phyloP scores from a whole-genome alignment of 2,329 filamentous ascomycete species.

The Diaporthe sp. region DNA sequence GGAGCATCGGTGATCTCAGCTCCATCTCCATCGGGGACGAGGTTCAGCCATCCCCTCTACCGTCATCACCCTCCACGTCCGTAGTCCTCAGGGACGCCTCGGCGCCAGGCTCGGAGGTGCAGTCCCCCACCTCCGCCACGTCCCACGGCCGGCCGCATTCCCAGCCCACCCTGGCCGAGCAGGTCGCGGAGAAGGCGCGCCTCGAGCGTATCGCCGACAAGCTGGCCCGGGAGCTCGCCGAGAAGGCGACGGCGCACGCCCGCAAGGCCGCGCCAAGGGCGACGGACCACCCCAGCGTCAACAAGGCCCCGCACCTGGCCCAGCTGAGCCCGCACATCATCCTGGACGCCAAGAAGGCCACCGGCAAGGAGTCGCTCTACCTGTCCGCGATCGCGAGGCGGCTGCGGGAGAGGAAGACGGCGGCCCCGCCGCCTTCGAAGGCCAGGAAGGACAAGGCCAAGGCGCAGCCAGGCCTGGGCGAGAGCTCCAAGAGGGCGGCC shows the following conservation, averaged over 20 bases:
- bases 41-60: conserved; percentile 43
- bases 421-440: conserved; percentile 35
- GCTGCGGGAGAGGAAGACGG: conserved; percentile 51
- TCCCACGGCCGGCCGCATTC: conserved; percentile 43
- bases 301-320: conserved; percentile 70
- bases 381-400: conserved; percentile 71
- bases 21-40: conserved; percentile 44
- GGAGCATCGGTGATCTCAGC: conserved; percentile 44
- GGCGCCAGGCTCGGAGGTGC: conserved; percentile 30
- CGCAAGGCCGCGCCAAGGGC: conserved; percentile 63
- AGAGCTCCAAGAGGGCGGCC: conserved; percentile 40
- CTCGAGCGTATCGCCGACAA: conserved; percentile 71
- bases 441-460: conserved; percentile 21
- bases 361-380: conserved; percentile 82
- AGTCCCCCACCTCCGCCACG: conserved; percentile 40
- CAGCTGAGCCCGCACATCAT: conserved; percentile 77
- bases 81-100: conserved; percentile 40
- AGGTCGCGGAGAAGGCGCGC: conserved; percentile 73
- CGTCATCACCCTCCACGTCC: conserved; percentile 43
- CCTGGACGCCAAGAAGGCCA: conserved; percentile 82
- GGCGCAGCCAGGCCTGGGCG: conserved; percentile 42
- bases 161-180: conserved; percentile 62
- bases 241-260: conserved; percentile 69
- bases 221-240: conserved; percentile 64
- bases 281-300: conserved; percentile 69